Conservation (phyloP, 345 rosid genomes). For the Firmiana major region DNA sequence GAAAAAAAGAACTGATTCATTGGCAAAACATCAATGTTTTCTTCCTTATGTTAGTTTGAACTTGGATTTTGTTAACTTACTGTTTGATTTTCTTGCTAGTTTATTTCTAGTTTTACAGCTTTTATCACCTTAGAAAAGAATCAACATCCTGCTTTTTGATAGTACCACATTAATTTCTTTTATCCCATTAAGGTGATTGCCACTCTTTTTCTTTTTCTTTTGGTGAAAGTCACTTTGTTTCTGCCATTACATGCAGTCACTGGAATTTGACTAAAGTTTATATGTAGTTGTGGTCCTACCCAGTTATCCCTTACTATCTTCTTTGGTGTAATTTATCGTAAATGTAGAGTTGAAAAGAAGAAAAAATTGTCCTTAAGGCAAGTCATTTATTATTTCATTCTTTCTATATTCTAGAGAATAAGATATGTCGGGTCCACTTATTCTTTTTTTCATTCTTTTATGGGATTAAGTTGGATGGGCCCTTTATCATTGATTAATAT, state of each 20-base stretch:
- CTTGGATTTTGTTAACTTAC: background rate
- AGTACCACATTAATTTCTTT: background rate
- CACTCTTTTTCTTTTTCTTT: background rate
- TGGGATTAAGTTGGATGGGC: slow-evolving; percentile 23
- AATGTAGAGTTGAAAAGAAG: slow-evolving; percentile 13
- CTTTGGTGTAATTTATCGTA: background rate
- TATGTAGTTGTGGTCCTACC: slow-evolving; percentile 19
- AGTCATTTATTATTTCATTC: slow-evolving; percentile 19
- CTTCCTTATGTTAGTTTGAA: background rate
- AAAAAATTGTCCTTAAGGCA: background rate
- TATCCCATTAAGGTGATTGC: background rate
- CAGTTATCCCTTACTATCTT: background rate
- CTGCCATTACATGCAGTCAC: slow-evolving; percentile 14
- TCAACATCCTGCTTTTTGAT: background rate
- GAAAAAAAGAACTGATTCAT: no score
- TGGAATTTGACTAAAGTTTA: slow-evolving; percentile 16
- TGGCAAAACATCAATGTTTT: background rate
- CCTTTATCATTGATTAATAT: slow-evolving; percentile 5
- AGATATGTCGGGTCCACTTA: slow-evolving; percentile 24
- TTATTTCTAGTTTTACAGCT: background rate
- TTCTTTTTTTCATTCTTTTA: slow-evolving; percentile 28
- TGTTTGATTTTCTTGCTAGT: slow-evolving; percentile 1
- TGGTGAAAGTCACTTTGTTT: background rate
- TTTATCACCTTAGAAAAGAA: slow-evolving; percentile 3
- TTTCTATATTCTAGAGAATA: slow-evolving; percentile 17